These are phyloP conservation scores for Penstemon davidsonii DNA, from an alignment of 257 asterid species.

Conservation along the genomic window DNA sequence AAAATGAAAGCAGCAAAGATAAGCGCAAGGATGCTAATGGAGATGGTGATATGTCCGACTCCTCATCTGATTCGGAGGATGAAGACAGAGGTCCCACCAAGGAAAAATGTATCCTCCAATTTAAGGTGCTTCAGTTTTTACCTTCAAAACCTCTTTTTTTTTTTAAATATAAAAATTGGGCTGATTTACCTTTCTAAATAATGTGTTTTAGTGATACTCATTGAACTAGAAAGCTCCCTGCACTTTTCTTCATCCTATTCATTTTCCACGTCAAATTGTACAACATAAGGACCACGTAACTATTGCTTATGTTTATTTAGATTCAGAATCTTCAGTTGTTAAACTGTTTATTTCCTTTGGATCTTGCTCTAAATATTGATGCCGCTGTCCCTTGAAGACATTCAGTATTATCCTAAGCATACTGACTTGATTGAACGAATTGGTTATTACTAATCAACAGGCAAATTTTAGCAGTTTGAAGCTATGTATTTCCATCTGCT, in stretches of 20 bases:
- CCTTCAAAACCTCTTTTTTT: constrained; percentile 15
- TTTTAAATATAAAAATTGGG: constrained; percentile 14
- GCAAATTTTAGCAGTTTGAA: neutral
- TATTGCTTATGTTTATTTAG: neutral
- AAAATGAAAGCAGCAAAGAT: constrained; percentile 64
- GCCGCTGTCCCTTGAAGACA: neutral
- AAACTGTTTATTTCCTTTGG: neutral
- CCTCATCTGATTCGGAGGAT: constrained; percentile 94
- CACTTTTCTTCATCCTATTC: constrained; percentile 12
- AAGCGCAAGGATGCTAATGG: constrained; percentile 65
- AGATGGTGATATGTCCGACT: constrained; percentile 68
- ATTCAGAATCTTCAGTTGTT: constrained; percentile 12
- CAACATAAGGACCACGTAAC: neutral
- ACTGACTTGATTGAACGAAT: neutral
- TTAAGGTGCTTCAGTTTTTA: constrained; percentile 58
- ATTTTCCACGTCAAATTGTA: neutral
- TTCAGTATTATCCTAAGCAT: neutral
- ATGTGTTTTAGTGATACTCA: neutral
- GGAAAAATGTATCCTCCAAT: constrained; percentile 77
- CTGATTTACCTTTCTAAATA: constrained; percentile 17
- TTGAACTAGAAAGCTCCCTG: constrained; percentile 12
- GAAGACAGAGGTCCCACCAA: constrained; percentile 85
- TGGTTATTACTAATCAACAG: neutral
- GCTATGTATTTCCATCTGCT: neutral
- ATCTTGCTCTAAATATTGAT: constrained; percentile 7